Percentiles rank a stretch among this genome's conserved stretches.
Evolutionary conservation across 768 basidiomycete species (phyloP).

Genomic region (Cantharellus cinnabarinus): DNA sequence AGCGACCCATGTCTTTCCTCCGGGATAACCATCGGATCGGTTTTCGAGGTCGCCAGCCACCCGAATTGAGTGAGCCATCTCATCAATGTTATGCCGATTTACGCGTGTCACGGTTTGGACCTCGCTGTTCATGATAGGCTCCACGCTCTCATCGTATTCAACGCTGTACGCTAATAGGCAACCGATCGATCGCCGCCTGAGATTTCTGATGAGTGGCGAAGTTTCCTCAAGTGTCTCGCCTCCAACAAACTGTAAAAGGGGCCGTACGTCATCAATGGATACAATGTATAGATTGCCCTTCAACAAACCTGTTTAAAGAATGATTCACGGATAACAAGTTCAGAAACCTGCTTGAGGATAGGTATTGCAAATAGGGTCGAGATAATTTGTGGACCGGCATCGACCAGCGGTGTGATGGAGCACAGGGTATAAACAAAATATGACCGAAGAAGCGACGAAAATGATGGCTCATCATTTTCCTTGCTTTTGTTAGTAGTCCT

Average conservation of each 20-base stretch:
- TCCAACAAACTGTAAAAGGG: conserved; percentile 54
- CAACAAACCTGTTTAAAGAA: conserved; percentile 59
- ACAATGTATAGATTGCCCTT: conserved; percentile 8
- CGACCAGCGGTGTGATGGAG: conserved; percentile 56
- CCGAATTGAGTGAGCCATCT: conserved; percentile 59
- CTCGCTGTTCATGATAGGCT: not conserved
- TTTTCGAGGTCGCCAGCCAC: conserved; percentile 70
- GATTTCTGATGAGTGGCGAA: conserved; percentile 36
- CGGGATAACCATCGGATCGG: conserved; percentile 11
- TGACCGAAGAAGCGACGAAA: conserved; percentile 33
- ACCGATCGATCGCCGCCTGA: conserved; percentile 53
- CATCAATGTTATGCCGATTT: conserved; percentile 47
- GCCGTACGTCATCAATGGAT: not conserved
- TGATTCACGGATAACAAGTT: conserved; percentile 49
- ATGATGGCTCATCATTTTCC: no score
- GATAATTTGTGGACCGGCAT: conserved; percentile 49
- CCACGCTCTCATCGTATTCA: conserved; percentile 49
- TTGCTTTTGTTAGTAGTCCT: no score
- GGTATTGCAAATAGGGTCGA: conserved; percentile 36
- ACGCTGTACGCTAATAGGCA: conserved; percentile 67
- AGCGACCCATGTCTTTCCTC: conserved; percentile 61
- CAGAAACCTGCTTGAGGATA: conserved; percentile 37
- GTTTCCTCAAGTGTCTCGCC: conserved; percentile 60
- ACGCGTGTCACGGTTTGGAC: conserved; percentile 15
- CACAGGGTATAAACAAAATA: conserved; percentile 71